Evolutionary conservation across 805 yeast genomes (phyloP).

Genomic region (Pichia paraexigua): DNA sequence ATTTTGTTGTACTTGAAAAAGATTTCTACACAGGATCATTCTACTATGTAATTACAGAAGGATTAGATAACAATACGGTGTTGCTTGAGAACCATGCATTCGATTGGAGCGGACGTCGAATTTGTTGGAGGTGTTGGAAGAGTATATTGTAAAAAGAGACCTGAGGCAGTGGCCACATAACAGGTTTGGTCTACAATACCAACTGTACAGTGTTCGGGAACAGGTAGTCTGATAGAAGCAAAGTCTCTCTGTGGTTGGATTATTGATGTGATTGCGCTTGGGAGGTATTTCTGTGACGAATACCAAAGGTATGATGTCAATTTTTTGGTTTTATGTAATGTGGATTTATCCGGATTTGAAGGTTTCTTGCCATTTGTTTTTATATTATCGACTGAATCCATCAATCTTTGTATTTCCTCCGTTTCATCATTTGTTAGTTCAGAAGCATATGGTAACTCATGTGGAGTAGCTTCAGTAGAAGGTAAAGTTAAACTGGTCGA

Average conservation of each 20-base stretch:
- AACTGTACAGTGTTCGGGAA: constrained; percentile 21
- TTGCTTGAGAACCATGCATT: constrained; percentile 1
- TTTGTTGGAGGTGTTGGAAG: constrained; percentile 36
- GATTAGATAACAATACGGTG: not conserved
- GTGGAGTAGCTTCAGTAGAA: not conserved
- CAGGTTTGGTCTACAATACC: constrained; percentile 35
- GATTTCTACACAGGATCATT: not conserved
- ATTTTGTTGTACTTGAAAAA: not conserved
- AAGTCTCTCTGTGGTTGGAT: constrained; percentile 87
- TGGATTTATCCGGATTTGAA: not conserved
- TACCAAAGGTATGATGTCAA: constrained; percentile 23
- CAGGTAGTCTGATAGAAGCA: constrained; percentile 68
- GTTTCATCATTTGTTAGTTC: constrained; percentile 21
- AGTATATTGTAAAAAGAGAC: constrained; percentile 72
- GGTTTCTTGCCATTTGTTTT: not conserved
- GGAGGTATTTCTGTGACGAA: constrained; percentile 42
- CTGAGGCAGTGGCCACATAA: constrained; percentile 73
- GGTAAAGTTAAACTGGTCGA: not conserved
- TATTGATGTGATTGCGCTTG: constrained; percentile 70
- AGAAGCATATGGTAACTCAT: constrained; percentile 16
- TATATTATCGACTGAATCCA: constrained; percentile 3
- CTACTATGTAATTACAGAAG: not conserved
- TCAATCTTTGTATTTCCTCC: constrained; percentile 25
- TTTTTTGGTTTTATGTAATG: constrained; percentile 13
- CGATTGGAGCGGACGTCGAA: not conserved